A percentile compares a stretch with the other conserved stretches of the same genome.
Evolutionary conservation across 257 asterid genomes (phyloP).

Genomic region (Solanum dulcamara): DNA sequence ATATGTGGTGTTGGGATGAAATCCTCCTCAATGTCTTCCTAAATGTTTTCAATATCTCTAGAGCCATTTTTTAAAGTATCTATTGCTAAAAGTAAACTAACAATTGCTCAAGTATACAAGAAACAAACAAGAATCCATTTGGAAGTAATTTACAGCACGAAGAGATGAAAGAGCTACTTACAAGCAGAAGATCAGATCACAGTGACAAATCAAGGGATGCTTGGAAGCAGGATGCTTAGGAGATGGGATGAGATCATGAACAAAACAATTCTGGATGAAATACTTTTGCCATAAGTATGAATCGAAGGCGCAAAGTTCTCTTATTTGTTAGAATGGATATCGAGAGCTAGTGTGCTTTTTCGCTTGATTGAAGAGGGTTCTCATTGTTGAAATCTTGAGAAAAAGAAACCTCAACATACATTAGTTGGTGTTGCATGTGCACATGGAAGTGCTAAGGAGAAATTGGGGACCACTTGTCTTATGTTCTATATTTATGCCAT

Average conservation of each 20-base stretch:
- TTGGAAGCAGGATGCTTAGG: neutral
- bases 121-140: neutral
- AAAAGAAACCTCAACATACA: neutral
- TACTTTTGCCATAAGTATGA: neutral
- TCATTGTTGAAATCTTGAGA: neutral
- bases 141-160: neutral
- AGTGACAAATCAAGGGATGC: neutral
- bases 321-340: neutral
- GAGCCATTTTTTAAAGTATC: neutral
- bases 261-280: neutral
- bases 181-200: neutral
- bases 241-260: neutral
- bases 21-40: neutral
- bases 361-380: neutral
- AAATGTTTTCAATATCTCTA: neutral
- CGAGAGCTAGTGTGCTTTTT: neutral
- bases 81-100: neutral
- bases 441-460: neutral
- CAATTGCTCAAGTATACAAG: neutral
- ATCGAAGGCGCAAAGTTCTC: neutral
- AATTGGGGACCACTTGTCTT: neutral
- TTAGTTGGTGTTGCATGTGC: neutral
- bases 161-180: neutral
- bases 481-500: neutral
- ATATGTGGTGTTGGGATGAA: neutral